Base-by-base conservation (phyloP, 2,329 filamentous ascomycete species). In the Tolypocladium ophioglossoides region DNA sequence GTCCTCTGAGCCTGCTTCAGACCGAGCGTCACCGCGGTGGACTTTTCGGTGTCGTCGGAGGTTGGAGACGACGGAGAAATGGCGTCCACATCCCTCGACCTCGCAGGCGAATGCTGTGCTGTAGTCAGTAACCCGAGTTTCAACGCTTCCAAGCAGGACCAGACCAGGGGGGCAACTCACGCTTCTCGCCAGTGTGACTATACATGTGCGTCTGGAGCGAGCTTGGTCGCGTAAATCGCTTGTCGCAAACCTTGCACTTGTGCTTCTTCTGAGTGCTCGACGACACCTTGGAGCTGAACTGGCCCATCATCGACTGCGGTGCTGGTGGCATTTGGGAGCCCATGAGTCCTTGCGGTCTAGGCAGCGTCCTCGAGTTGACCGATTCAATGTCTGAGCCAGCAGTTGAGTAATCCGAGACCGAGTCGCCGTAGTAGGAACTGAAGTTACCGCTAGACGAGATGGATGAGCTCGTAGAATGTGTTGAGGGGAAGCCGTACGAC, bases 201-300 rank as follows among this genome's bases (percentile, higher is more conserved):
- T 96, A 96, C 88, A 96, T 96, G 69, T 97, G 92, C 35, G 92
- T 97, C 69, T 96, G 92, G 40, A 97, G 72, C 16, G 92, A 96
- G 67, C 91, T 96, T 1, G 92, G 92, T 53, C 92, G 83, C 2
- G 92, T 96, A 70, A 97, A 97, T 46, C 92, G 85, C 80, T 97
- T 96, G 72, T 96, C 92, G 76, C 92, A 97, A 56, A 97, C 89
- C 75, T 96, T 96, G 82, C 92, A 97, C 78, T 96, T 96, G 76
- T 97, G 94, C 79, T 97, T 97, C 84, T 97, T 97, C 69, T 96
- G 91, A 11, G 92, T 94, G 73, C 90, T 96, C 20, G 89, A 91
- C 0, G 91, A 91, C 52, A 96, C 86, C 74, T 96, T 96, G 59
- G 92, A 96, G 73, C 89, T 96, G 75, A 97, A 97, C 65, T 95